phyloP scores from a whole-genome alignment of 768 basidiomycete species.

The Phlegmacium glaucopus region DNA sequence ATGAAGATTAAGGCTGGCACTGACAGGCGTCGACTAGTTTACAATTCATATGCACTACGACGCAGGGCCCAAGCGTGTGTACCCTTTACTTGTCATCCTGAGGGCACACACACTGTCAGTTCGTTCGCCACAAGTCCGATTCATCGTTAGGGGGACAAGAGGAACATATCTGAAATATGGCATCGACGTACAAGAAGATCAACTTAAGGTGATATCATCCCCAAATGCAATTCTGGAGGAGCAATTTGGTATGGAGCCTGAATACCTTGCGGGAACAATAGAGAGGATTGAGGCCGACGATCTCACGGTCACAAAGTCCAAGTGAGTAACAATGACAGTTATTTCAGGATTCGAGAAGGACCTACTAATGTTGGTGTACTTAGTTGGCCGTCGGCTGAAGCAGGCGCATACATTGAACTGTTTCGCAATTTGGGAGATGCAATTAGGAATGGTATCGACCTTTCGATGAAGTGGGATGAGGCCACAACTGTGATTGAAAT shows the following conservation, averaged over 20 bases:
- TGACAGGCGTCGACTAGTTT: constrained; percentile 32
- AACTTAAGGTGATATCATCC: constrained; percentile 54
- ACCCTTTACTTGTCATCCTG: constrained; percentile 64
- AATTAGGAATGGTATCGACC: constrained; percentile 51
- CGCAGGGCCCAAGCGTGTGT: constrained; percentile 33
- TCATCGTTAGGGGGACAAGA: constrained; percentile 63
- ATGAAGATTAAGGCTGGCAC: background rate
- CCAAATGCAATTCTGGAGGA: constrained; percentile 42
- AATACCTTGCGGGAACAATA: constrained; percentile 58
- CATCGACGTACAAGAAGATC: constrained; percentile 76
- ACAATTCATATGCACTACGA: constrained; percentile 52
- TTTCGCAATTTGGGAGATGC: constrained; percentile 65
- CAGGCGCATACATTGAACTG: constrained; percentile 56
- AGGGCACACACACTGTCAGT: constrained; percentile 70
- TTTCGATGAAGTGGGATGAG: constrained; percentile 71
- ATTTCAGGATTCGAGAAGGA: background rate
- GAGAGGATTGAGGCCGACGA: constrained; percentile 53
- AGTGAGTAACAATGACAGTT: constrained; percentile 23
- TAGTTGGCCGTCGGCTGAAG: constrained; percentile 64
- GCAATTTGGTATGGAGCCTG: constrained; percentile 59
- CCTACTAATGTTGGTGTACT: constrained; percentile 12
- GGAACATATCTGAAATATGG: constrained; percentile 77
- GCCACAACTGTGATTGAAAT: constrained; percentile 70
- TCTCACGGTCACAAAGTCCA: constrained; percentile 32
- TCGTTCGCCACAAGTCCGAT: constrained; percentile 64